A percentile compares a stretch with the other conserved stretches of the same genome.
phyloP scores from a whole-genome alignment of 2,329 filamentous ascomycete genomes.

The Dothideomycetes sp. region DNA sequence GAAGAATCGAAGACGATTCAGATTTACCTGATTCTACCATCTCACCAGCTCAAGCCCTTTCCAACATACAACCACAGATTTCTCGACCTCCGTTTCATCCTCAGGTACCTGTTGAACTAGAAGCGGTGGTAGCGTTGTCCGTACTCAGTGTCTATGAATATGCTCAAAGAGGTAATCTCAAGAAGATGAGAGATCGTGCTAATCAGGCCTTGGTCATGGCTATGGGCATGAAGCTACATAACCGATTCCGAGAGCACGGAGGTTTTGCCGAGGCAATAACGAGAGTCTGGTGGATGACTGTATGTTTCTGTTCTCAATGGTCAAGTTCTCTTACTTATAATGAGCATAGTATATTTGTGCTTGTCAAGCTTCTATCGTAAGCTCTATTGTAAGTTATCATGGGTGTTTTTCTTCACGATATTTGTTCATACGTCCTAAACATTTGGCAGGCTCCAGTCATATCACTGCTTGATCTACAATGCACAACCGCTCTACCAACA shows the following conservation, averaged over 20 bases:
- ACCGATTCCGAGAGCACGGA: conserved; percentile 29
- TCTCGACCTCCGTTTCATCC: conserved; percentile 37
- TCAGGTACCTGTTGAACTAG: conserved; percentile 36
- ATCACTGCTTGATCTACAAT: conserved; percentile 35
- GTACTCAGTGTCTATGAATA: conserved; percentile 46
- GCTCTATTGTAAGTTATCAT: conserved; percentile 34
- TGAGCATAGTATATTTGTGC: conserved; percentile 37
- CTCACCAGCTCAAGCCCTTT: conserved; percentile 38
- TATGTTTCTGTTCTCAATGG: conserved; percentile 19
- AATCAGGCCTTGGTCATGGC: conserved; percentile 41
- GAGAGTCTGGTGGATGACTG: conserved; percentile 47
- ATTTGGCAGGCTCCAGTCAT: conserved; percentile 34
- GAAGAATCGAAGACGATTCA: conserved; percentile 41
- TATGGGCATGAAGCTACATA: conserved; percentile 38
- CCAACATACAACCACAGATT: conserved; percentile 27
- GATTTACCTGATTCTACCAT: conserved; percentile 39
- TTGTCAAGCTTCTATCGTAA: conserved; percentile 44
- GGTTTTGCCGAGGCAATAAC: conserved; percentile 38
- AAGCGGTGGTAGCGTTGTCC: conserved; percentile 41
- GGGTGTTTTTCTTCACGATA: background rate
- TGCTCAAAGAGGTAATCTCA: conserved; percentile 44
- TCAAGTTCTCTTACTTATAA: background rate
- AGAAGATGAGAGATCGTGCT: conserved; percentile 43
- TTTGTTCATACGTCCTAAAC: background rate
- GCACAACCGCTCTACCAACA: conserved; percentile 30